Evolutionary conservation across 352 stramenopile species (phyloP).

Genomic region (Pythium chondricola): DNA sequence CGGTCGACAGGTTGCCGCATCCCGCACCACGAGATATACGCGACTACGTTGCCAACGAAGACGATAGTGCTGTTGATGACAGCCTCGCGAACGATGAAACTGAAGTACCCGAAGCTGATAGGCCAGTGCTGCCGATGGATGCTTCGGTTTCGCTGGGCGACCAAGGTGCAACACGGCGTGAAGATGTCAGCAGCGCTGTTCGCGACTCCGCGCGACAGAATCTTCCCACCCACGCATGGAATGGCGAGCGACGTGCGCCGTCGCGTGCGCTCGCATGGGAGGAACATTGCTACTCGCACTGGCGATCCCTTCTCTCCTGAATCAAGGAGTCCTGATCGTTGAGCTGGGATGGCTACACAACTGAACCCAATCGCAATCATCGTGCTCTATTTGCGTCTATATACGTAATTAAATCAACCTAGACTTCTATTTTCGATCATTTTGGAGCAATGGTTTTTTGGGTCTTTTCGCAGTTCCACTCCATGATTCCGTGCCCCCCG

Average conservation of each 20-base stretch:
- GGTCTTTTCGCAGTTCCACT: neutral
- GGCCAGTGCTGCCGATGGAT: neutral
- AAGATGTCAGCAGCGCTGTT: too few species aligned
- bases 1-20: slow-evolving; percentile 37
- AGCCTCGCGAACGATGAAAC: neutral
- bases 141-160: too few species aligned
- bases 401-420: neutral
- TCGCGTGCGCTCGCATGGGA: slow-evolving; percentile 6
- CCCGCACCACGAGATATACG: slow-evolving; percentile 44
- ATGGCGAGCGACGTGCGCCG: too few species aligned
- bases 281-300: slow-evolving; percentile 21
- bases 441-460: slow-evolving; percentile 3
- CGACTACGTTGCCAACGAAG: slow-evolving; percentile 22
- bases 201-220: too few species aligned
- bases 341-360: slow-evolving; percentile 3
- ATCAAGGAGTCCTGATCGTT: neutral
- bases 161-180: too few species aligned
- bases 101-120: slow-evolving; percentile 17
- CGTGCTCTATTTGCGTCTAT: neutral
- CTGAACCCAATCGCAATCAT: neutral
- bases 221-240: too few species aligned
- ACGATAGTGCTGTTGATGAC: slow-evolving; percentile 3
- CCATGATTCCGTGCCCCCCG: too few species aligned
- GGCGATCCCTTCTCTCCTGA: slow-evolving; percentile 9
- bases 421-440: neutral